A percentile compares a stretch with the other conserved stretches of the same genome.
phyloP scores from a whole-genome alignment of 1,284 basidiomycete genomes.

The Malassezia obtusa region DNA sequence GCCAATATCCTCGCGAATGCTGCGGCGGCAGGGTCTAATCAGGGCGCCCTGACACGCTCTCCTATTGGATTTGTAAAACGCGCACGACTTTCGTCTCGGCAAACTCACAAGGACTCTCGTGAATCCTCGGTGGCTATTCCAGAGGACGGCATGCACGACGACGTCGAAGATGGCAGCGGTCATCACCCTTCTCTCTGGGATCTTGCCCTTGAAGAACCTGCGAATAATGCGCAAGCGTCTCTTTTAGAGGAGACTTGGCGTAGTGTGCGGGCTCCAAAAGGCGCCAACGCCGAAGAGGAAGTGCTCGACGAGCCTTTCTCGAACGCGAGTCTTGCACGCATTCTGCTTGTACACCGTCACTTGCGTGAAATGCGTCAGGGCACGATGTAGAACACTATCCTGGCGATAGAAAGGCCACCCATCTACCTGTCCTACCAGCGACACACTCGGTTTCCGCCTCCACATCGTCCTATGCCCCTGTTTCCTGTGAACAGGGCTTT shows the following conservation, averaged over 20 bases:
- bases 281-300: not conserved
- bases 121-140: not conserved
- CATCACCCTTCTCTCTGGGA: constrained; percentile 2
- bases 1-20: constrained; percentile 19
- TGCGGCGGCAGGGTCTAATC: constrained; percentile 5
- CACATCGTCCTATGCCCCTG: not conserved
- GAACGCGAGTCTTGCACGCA: not conserved
- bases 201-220: not conserved
- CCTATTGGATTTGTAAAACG: constrained; percentile 18
- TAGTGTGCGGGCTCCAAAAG: not conserved
- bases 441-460: not conserved
- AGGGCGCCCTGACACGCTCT: constrained; percentile 7
- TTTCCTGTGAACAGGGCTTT: not conserved
- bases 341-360: constrained; percentile 3
- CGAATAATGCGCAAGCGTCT: not conserved
- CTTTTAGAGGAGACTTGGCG: constrained; percentile 5
- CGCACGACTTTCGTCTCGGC: constrained; percentile 17
- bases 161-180: not conserved
- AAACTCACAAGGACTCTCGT: constrained; percentile 7
- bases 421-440: not conserved
- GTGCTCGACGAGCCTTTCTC: not conserved
- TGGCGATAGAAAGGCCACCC: not conserved
- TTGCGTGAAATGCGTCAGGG: not conserved
- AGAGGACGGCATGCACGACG: not conserved
- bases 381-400: not conserved